Conservation (phyloP, 441 rosid genomes). For the Iberis amara region DNA sequence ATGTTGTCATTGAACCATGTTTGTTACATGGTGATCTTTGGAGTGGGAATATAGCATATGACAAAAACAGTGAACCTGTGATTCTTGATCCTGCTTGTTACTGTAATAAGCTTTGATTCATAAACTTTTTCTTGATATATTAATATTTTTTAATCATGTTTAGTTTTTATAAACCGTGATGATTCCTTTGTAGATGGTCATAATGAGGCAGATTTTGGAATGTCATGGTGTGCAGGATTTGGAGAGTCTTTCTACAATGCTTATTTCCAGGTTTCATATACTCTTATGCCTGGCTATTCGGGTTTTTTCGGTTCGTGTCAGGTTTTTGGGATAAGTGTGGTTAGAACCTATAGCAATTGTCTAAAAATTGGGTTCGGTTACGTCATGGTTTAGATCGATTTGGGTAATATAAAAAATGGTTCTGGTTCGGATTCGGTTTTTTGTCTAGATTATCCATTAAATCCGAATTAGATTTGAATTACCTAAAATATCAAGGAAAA, state of each 20-base stretch:
- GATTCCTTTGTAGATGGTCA: slow-evolving; percentile 59
- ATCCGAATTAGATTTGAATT: too few relatives aligned
- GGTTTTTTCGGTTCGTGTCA: not conserved
- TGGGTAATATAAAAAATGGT: too few relatives aligned
- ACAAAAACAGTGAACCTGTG: slow-evolving; percentile 71
- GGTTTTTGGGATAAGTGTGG: too few relatives aligned
- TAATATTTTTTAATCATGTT: not conserved
- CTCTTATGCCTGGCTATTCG: not conserved
- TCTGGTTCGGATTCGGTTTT: too few relatives aligned
- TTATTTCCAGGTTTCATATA: slow-evolving; percentile 59
- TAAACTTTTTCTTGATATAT: not conserved
- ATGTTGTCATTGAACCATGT: slow-evolving; percentile 61
- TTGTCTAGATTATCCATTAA: too few relatives aligned
- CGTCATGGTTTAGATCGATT: too few relatives aligned
- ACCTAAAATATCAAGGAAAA: too few relatives aligned
- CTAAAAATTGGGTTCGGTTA: too few relatives aligned
- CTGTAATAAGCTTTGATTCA: slow-evolving; percentile 41
- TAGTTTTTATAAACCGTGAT: not conserved
- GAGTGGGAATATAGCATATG: slow-evolving; percentile 84
- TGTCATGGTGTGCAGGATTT: slow-evolving; percentile 97
- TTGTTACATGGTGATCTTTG: slow-evolving; percentile 93
- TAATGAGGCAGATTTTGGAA: slow-evolving; percentile 87
- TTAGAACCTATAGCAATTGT: too few relatives aligned
- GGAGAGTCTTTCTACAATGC: slow-evolving; percentile 74
- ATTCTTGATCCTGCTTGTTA: slow-evolving; percentile 97